phyloP scores from a whole-genome alignment of 768 basidiomycete genomes.

The Calocera cornea region DNA sequence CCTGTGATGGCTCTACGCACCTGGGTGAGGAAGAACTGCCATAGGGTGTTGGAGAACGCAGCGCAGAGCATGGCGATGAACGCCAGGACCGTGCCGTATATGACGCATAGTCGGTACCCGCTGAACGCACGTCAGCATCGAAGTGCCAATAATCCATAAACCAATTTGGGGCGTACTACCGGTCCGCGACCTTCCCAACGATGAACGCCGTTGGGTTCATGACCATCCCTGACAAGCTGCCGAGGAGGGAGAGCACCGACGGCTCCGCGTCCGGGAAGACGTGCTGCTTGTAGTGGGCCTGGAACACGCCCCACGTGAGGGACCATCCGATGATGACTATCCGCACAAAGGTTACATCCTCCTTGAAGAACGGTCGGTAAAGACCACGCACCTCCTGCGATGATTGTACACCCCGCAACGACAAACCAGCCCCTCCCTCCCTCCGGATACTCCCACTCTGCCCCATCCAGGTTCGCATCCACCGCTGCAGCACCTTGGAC shows the following conservation, averaged over 20 bases:
- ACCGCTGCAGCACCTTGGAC: background rate
- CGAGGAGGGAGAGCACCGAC: background rate
- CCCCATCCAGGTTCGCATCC: background rate
- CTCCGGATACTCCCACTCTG: constrained; percentile 9
- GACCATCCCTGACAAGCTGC: constrained; percentile 4
- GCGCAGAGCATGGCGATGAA: constrained; percentile 1
- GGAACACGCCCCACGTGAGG: constrained; percentile 5
- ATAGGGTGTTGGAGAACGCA: background rate
- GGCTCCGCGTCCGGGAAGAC: constrained; percentile 4
- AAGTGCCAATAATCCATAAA: background rate
- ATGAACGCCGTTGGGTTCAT: constrained; percentile 2
- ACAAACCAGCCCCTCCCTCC: constrained; percentile 13
- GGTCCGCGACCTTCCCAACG: constrained; percentile 1
- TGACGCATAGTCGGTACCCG: constrained; percentile 2
- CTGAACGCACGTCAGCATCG: background rate
- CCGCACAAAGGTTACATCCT: no score
- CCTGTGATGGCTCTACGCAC: background rate
- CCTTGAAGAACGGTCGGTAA: no score
- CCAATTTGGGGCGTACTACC: background rate
- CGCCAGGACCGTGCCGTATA: background rate
- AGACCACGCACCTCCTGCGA: constrained; percentile 8
- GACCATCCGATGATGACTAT: background rate
- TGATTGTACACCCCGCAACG: constrained; percentile 10
- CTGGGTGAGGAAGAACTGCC: constrained; percentile 9
- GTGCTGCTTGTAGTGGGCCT: constrained; percentile 5